Percentiles rank a stretch among this genome's conserved stretches.
These are phyloP conservation scores for Gymnopilus junonius DNA, from an alignment of 768 basidiomycete species.

Conservation along the genomic window DNA sequence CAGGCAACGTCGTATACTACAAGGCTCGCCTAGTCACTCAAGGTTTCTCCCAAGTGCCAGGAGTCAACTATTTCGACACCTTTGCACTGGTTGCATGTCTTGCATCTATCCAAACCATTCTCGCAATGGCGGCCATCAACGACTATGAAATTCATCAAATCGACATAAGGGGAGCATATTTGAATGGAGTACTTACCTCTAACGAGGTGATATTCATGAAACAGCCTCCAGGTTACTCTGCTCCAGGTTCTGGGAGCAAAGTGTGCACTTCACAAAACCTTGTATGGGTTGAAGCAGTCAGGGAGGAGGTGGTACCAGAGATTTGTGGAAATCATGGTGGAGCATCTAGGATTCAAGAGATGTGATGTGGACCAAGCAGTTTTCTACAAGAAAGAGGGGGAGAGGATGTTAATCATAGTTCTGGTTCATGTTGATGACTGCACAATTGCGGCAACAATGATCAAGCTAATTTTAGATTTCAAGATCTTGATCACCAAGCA, in stretches of 20 bases:
- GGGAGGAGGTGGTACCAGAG: slow-evolving; percentile 28
- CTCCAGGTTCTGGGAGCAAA: neutral
- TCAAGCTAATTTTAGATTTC: slow-evolving; percentile 22
- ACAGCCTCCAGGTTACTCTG: slow-evolving; percentile 36
- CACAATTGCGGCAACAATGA: slow-evolving; percentile 23
- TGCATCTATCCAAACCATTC: slow-evolving; percentile 24
- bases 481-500: slow-evolving; percentile 24
- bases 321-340: slow-evolving; percentile 13
- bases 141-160: slow-evolving; percentile 37
- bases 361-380: slow-evolving; percentile 29
- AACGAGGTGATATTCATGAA: slow-evolving; percentile 46
- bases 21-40: slow-evolving; percentile 33
- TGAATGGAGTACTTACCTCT: slow-evolving; percentile 37
- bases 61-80: no score
- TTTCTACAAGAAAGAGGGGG: slow-evolving; percentile 20
- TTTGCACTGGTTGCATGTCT: no score
- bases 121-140: slow-evolving; percentile 35
- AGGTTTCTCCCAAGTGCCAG: slow-evolving; percentile 45
- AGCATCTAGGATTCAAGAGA: slow-evolving; percentile 19
- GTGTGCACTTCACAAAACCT: slow-evolving; percentile 29
- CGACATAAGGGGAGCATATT: slow-evolving; percentile 42
- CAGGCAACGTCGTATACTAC: slow-evolving; percentile 21
- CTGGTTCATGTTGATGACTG: slow-evolving; percentile 39
- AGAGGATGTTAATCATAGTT: slow-evolving; percentile 21
- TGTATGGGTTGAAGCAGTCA: slow-evolving; percentile 35